A percentile compares a stretch with the other conserved stretches of the same genome.
Conservation (phyloP, 805 yeast species). For the Candida golubevii region DNA sequence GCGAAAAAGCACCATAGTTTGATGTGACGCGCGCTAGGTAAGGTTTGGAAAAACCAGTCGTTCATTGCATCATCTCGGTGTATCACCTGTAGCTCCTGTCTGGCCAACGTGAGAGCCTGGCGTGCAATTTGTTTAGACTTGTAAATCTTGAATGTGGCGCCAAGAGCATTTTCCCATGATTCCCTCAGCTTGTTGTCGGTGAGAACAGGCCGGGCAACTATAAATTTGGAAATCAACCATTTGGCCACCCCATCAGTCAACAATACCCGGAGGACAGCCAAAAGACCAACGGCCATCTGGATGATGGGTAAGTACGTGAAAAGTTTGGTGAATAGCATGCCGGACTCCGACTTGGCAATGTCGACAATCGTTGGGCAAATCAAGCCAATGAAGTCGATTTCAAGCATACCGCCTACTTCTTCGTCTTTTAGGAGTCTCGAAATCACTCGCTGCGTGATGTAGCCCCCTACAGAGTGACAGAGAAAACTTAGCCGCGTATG, state of each 20-base stretch:
- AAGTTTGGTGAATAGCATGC: constrained; percentile 23
- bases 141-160: constrained; percentile 41
- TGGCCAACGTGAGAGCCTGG: constrained; percentile 55
- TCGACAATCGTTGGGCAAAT: constrained; percentile 69
- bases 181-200: constrained; percentile 18
- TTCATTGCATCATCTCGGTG: constrained; percentile 48
- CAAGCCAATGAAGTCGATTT: constrained; percentile 49
- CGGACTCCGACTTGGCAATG: constrained; percentile 45
- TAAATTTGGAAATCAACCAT: constrained; percentile 18
- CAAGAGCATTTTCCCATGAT: constrained; percentile 34
- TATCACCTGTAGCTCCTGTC: constrained; percentile 55
- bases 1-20: constrained; percentile 58
- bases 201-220: constrained; percentile 25
- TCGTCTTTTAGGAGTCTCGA: constrained; percentile 22
- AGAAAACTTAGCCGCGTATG: constrained; percentile 39
- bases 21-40: constrained; percentile 19
- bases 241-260: constrained; percentile 22
- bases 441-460: constrained; percentile 53
- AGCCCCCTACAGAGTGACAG: constrained; percentile 74
- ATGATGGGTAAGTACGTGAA: constrained; percentile 28
- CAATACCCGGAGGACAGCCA: constrained; percentile 28
- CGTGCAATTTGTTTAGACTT: constrained; percentile 41
- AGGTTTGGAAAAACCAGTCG: constrained; percentile 37
- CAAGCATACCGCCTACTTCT: constrained; percentile 19
- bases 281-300: constrained; percentile 24